Conservation (phyloP, 257 asterid species). For the Salvia splendens region DNA sequence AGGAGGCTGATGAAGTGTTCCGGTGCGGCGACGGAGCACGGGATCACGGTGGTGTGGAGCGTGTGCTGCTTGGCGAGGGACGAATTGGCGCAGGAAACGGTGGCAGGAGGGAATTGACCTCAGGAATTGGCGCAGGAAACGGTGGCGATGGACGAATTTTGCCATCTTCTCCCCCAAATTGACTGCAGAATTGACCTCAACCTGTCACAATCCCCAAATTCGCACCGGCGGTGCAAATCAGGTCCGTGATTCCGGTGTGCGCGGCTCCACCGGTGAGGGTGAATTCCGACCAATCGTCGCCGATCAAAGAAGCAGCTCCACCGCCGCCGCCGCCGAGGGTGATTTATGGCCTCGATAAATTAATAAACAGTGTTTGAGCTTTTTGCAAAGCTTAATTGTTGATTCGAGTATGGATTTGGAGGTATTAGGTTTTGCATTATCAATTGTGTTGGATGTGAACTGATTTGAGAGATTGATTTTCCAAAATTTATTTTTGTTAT, state of each 20-base stretch:
- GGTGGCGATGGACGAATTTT: conserved; percentile 85
- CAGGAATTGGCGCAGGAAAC: conserved; percentile 79
- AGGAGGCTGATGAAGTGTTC: conserved; percentile 75
- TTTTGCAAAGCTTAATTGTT: too few relatives aligned
- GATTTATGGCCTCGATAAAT: too few relatives aligned
- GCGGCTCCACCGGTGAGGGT: conserved; percentile 45
- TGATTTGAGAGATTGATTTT: too few relatives aligned
- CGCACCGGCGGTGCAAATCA: conserved; percentile 61
- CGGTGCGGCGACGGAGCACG: conserved; percentile 76
- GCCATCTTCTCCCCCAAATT: too few relatives aligned
- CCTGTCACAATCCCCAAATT: conserved; percentile 20
- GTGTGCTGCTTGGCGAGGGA: conserved; percentile 72
- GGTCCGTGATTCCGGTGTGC: conserved; percentile 60
- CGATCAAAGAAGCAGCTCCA: neutral
- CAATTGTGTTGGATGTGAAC: too few relatives aligned
- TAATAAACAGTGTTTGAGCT: too few relatives aligned
- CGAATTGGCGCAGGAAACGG: conserved; percentile 51
- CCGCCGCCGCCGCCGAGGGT: too few relatives aligned
- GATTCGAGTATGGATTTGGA: too few relatives aligned
- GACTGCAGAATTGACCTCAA: too few relatives aligned
- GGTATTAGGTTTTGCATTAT: too few relatives aligned
- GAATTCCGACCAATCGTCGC: conserved; percentile 13
- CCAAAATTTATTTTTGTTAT: too few relatives aligned
- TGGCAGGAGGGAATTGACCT: conserved; percentile 48
- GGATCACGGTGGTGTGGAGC: conserved; percentile 84